Evolutionary conservation across 805 yeast species (phyloP).

Genomic region (Saturnispora diversa): DNA sequence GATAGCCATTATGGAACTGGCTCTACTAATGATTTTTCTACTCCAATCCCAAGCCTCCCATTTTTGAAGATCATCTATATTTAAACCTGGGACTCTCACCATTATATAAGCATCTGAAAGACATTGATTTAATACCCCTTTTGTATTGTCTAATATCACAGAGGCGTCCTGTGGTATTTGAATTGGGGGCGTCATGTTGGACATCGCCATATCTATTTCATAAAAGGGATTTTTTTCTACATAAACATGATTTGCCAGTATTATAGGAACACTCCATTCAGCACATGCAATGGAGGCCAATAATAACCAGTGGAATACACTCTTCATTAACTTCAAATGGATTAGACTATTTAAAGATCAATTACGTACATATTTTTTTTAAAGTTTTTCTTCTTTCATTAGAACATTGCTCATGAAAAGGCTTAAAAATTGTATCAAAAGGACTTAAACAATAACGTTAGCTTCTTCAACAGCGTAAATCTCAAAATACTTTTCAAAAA

Average conservation of each 20-base stretch:
- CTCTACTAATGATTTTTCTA: constrained; percentile 41
- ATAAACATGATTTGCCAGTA: constrained; percentile 6
- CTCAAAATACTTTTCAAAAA: constrained; percentile 59
- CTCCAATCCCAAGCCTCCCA: constrained; percentile 39
- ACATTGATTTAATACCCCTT: constrained; percentile 32
- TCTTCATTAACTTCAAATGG: neutral
- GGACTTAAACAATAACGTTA: constrained; percentile 36
- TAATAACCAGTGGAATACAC: neutral
- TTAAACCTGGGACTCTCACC: constrained; percentile 47
- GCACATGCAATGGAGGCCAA: neutral
- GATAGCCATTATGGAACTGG: constrained; percentile 56
- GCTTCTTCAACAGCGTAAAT: constrained; percentile 34
- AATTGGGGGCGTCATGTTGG: constrained; percentile 6
- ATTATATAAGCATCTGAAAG: constrained; percentile 50
- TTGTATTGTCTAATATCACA: neutral
- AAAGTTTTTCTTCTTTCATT: neutral
- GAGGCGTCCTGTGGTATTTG: constrained; percentile 1
- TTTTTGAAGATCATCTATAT: constrained; percentile 37
- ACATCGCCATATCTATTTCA: constrained; percentile 1
- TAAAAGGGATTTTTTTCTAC: constrained; percentile 9
- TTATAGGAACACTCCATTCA: constrained; percentile 8
- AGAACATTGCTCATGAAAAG: neutral
- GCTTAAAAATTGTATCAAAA: neutral
- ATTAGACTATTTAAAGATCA: neutral
- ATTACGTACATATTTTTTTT: neutral